Percentiles rank a stretch among this genome's conserved stretches.
Conservation (phyloP, 768 basidiomycete species). For the Leucocoprinus leucothites region DNA sequence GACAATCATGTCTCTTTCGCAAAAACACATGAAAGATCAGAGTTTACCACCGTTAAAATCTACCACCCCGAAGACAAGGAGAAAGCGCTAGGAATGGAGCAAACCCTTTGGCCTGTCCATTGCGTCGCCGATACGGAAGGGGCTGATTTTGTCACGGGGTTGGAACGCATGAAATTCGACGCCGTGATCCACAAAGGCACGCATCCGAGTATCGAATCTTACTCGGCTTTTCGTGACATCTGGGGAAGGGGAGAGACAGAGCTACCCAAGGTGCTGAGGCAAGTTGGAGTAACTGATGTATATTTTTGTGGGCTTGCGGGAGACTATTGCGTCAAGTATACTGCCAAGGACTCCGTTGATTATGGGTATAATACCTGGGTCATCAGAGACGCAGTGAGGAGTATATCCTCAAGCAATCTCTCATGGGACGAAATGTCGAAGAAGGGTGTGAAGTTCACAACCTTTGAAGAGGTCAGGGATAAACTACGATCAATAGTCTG, state of each 20-base stretch:
- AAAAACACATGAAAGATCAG: conserved; percentile 35
- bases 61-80: conserved; percentile 36
- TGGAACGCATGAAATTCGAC: conserved; percentile 40
- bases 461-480: conserved; percentile 19
- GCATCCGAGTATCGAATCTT: conserved; percentile 64
- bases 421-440: conserved; percentile 35
- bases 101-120: conserved; percentile 81
- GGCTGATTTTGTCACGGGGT: conserved; percentile 53
- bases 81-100: conserved; percentile 33
- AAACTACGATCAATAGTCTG: conserved; percentile 5
- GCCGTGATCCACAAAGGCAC: conserved; percentile 52
- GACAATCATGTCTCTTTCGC: conserved; percentile 69
- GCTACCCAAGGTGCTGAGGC: conserved; percentile 40
- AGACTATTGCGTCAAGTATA: conserved; percentile 72
- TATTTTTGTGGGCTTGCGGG: conserved; percentile 70
- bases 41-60: conserved; percentile 39
- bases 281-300: conserved; percentile 49
- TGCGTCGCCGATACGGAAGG: conserved; percentile 64
- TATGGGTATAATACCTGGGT: conserved; percentile 50
- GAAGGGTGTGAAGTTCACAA: conserved; percentile 27
- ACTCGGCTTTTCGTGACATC: conserved; percentile 74
- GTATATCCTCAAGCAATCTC: conserved; percentile 29
- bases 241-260: conserved; percentile 46
- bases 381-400: conserved; percentile 44
- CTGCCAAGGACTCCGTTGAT: conserved; percentile 51